A percentile compares a stretch with the other conserved stretches of the same genome.
phyloP scores from a whole-genome alignment of 805 yeast genomes.

The Nakazawaea pomicola region DNA sequence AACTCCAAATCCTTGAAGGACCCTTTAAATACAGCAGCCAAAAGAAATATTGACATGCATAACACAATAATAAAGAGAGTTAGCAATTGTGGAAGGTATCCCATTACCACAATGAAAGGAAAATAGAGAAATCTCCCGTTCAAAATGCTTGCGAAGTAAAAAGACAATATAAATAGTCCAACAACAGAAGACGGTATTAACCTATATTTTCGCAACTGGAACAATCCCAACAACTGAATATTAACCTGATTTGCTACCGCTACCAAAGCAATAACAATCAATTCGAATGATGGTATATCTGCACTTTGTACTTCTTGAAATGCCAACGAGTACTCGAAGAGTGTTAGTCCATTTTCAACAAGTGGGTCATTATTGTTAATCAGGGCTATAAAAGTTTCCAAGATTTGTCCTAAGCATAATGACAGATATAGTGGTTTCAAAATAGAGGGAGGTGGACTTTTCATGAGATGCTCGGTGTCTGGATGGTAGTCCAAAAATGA shows the following conservation, averaged over 20 bases:
- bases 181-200: conserved; percentile 59
- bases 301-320: conserved; percentile 64
- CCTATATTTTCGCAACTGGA: conserved; percentile 48
- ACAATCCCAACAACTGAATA: conserved; percentile 58
- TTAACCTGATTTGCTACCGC: conserved; percentile 55
- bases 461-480: conserved; percentile 16
- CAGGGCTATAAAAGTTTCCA: conserved; percentile 61
- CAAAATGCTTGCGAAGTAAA: conserved; percentile 35
- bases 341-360: conserved; percentile 63
- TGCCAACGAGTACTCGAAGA: conserved; percentile 72
- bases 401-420: conserved; percentile 55
- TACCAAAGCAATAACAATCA: conserved; percentile 46
- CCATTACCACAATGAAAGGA: conserved; percentile 52
- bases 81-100: conserved; percentile 64
- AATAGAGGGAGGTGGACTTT: conserved; percentile 46
- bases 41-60: conserved; percentile 47
- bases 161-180: conserved; percentile 48
- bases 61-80: conserved; percentile 43
- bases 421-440: conserved; percentile 56
- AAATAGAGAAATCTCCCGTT: conserved; percentile 39
- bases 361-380: conserved; percentile 52
- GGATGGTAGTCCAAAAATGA: conserved; percentile 15
- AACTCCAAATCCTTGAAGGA: conserved; percentile 27
- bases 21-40: conserved; percentile 59
- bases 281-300: conserved; percentile 47